Base-by-base conservation (phyloP, 257 asterid species). In the Scutellaria minor region DNA sequence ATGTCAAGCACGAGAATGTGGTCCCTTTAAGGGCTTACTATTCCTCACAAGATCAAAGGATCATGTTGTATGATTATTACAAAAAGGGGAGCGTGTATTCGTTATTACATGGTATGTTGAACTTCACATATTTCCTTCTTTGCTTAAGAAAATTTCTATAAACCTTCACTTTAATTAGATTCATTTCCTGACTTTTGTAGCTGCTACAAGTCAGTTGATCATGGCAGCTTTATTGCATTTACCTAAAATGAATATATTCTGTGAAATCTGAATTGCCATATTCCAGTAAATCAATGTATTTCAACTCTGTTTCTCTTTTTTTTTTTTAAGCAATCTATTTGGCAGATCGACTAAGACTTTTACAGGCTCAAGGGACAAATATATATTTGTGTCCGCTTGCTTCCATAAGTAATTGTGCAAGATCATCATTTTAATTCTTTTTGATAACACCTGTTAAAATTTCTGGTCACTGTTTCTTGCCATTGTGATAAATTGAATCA, bases 21-120 rank as follows among this genome's bases (percentile, higher is more conserved):
- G 75, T 47, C 5, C 5, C 72, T 2, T 47, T 73, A 14, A 67
- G 76, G 14, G 83, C 70, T 13, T 78, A 78, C 68, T 74, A 69
- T 56, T 69, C 76, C 45, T 63, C 72, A 0, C 0, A 9, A 1
- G 39, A 15, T 15, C 53, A 44, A 62, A 63, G 51, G 67, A 9
- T 70, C 6, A 13, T 76, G 72, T 10, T 77, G 15, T 64, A 70
- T 42, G 76, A 70, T 54, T 64, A 70, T 64, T 63, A 44, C 45
- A 7, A 5, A 10, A n/a, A 45, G 0, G 75, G 80, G 6, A 63
- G 80, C 1, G 57, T 65, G 51, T 37, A 4, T 27, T 35, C 71
- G 1, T 55, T 78, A 20, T 12, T 78, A 12, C 75, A 67, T 27
- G 75, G 75, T 78, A 66, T 27, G 51, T 46, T 48, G n/a, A n/a